Base-by-base conservation (phyloP, 2,329 filamentous ascomycete genomes). In the Trichoderma harzianum region DNA sequence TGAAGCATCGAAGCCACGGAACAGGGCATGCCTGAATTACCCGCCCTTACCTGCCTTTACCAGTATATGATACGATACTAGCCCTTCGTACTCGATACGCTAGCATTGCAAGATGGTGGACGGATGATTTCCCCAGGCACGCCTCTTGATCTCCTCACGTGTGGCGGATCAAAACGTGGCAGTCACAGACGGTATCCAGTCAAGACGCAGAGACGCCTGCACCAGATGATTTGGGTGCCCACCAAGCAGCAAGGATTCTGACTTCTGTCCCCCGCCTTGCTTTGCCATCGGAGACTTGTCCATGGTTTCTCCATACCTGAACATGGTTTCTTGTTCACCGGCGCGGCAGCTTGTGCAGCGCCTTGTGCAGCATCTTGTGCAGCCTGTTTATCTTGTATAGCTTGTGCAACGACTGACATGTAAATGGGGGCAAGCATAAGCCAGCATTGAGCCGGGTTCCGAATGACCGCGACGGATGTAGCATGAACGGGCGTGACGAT, bases 101-200 rank as follows among this genome's bases (percentile, higher is more conserved):
- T 34, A 60, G 28, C 32, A 60, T 60, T n/a, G 57, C n/a, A 18
- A 58, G 58, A 62, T 62, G 58, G 58, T 21, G 32, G 34, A 30
- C 14, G 30, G 63, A 36, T 53, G 51, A 58, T 43, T 30, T 53
- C 28, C 34, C 30, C 39, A 62, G 57, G 36, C 53, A 30, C 64
- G 64, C 51, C 53, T 61, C 55, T 58, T 69, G 28, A 16, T 36
- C 36, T 28, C 39, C 53, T 39, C 66, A 61, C 26, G 28, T 28
- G 26, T 11, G 57, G 55, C 58, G 39, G 34, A 69, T 61, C 66
- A 51, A 69, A 69, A 69, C 66, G 57, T 69, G 66, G 66, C 39
- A 69, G 55, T n/a, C 57, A 36, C 66, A 61, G 47, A 53, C 28
- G 55, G 57, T 32, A 51, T 57, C 66, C 57, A 69, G 57, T 69